Conservation (phyloP, 805 yeast species). For the Diddensiella caesifluorescens region DNA sequence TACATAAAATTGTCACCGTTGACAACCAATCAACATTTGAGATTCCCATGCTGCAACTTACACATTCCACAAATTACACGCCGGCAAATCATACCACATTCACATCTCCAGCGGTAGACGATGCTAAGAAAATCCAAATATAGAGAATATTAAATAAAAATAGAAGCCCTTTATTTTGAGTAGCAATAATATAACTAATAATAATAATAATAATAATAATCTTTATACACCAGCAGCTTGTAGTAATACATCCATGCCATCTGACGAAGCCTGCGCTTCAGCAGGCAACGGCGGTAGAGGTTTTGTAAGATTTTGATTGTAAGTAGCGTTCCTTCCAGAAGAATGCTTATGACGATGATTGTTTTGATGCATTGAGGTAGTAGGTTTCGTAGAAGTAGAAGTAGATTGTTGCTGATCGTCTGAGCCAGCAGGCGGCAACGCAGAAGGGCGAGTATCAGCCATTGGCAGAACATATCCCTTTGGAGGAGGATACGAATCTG, state of each 20-base stretch:
- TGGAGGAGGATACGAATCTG: constrained; percentile 27
- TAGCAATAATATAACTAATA: not conserved
- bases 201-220: not conserved
- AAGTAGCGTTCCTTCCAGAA: constrained; percentile 6
- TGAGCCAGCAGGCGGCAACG: constrained; percentile 22
- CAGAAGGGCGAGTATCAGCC: constrained; percentile 25
- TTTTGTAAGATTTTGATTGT: constrained; percentile 15
- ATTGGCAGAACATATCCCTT: constrained; percentile 22
- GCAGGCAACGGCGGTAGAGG: constrained; percentile 27
- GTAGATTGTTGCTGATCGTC: constrained; percentile 11
- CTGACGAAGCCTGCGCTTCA: constrained; percentile 17
- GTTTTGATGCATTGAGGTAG: constrained; percentile 2
- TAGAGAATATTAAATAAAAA: not conserved
- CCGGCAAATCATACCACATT: no score
- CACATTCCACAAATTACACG: no score
- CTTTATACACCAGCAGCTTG: constrained; percentile 27
- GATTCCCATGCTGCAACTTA: no score
- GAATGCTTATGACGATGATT: constrained; percentile 6
- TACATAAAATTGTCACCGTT: no score
- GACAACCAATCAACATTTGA: no score
- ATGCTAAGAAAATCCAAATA: not conserved
- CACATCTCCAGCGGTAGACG: no score
- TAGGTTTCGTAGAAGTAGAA: constrained; percentile 6
- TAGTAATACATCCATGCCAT: constrained; percentile 27
- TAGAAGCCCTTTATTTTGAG: not conserved